phyloP scores from a whole-genome alignment of 352 stramenopile genomes.

The Globisporangium lucens region DNA sequence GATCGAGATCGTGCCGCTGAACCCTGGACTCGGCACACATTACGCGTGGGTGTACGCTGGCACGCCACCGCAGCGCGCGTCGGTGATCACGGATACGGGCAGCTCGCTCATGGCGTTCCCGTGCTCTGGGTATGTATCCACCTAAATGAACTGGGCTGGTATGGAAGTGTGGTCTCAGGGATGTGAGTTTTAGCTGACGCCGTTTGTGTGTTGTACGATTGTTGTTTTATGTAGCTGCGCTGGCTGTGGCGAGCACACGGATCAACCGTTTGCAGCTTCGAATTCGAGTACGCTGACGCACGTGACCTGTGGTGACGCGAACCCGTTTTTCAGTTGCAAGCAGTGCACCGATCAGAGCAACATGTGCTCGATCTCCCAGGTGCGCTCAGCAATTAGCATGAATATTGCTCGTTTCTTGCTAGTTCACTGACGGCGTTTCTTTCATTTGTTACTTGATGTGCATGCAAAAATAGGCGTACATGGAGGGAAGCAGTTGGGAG shows the following conservation, averaged over 20 bases:
- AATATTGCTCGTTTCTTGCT: not conserved
- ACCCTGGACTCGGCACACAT: slow-evolving; percentile 75
- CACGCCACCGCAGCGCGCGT: slow-evolving; percentile 74
- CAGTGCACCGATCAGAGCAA: slow-evolving; percentile 34
- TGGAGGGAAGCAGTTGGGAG: slow-evolving; percentile 85
- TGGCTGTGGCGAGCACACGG: slow-evolving; percentile 72
- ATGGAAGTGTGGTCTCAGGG: not conserved
- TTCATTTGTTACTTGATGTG: not conserved
- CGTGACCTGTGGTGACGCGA: slow-evolving; percentile 46
- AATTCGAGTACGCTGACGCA: slow-evolving; percentile 73
- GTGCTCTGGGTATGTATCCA: slow-evolving; percentile 55
- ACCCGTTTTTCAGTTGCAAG: slow-evolving; percentile 57
- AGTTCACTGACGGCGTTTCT: not conserved
- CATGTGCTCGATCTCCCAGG: slow-evolving; percentile 62
- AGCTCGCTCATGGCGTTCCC: slow-evolving; percentile 79
- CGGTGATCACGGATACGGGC: slow-evolving; percentile 81
- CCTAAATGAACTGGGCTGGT: not conserved
- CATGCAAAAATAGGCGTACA: slow-evolving; percentile 52
- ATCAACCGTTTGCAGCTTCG: slow-evolving; percentile 50
- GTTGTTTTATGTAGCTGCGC: slow-evolving; percentile 31
- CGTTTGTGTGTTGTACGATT: not conserved
- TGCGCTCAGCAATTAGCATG: slow-evolving; percentile 10
- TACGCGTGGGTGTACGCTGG: slow-evolving; percentile 84
- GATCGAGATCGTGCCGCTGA: slow-evolving; percentile 61
- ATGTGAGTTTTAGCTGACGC: not conserved